Evolutionary conservation across 1,139 yeast genomes (phyloP).

Genomic region (Groenewaldozyma sp.): DNA sequence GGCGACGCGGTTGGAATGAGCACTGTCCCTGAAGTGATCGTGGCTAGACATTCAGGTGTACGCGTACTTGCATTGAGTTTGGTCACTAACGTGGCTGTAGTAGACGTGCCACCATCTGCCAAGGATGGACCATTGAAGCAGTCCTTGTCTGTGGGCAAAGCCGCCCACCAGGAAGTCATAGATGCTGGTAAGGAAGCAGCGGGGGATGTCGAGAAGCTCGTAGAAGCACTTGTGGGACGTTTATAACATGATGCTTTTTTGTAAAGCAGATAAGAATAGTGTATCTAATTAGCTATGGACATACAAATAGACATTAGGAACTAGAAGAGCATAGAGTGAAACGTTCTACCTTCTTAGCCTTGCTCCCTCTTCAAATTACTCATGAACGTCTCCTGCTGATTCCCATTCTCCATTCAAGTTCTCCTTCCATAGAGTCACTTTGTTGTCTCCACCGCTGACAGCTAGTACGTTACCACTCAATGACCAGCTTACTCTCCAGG

Average conservation of each 20-base stretch:
- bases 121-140: slow-evolving; percentile 20
- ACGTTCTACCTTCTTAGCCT: too few species aligned
- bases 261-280: neutral
- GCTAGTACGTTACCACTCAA: slow-evolving; percentile 93
- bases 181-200: slow-evolving; percentile 78
- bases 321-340: too few species aligned
- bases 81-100: slow-evolving; percentile 76
- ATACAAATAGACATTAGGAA: too few species aligned
- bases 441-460: slow-evolving; percentile 92
- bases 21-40: slow-evolving; percentile 90
- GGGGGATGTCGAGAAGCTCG: slow-evolving; percentile 60
- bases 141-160: slow-evolving; percentile 65
- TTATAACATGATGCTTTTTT: slow-evolving; percentile 9
- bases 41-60: slow-evolving; percentile 83
- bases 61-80: slow-evolving; percentile 75
- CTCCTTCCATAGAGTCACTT: slow-evolving; percentile 95
- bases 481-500: slow-evolving; percentile 99
- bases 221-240: slow-evolving; percentile 53
- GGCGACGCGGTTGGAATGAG: slow-evolving; percentile 98
- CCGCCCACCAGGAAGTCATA: slow-evolving; percentile 82
- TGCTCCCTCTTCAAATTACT: slow-evolving; percentile 30
- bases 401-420: slow-evolving; percentile 93
- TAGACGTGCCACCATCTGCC: slow-evolving; percentile 54
- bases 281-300: neutral
- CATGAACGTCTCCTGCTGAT: slow-evolving; percentile 88